These are phyloP conservation scores for Lumnitzera racemosa DNA, from an alignment of 345 rosid species.

Conservation along the genomic window DNA sequence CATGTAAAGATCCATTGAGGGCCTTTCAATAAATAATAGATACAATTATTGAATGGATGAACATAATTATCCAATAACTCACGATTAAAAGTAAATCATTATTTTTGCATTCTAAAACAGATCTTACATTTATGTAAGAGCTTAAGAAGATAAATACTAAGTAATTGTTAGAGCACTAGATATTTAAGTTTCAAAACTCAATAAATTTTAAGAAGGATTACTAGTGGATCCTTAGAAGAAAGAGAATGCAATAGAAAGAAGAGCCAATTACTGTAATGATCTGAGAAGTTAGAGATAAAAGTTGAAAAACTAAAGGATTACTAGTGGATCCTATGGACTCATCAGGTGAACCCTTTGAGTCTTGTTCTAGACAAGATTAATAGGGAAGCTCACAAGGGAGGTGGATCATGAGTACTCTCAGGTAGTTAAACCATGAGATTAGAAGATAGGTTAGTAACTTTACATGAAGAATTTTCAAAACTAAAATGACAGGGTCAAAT, in stretches of 20 bases:
- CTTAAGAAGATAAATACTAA: conserved; percentile 58
- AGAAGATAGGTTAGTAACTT: conserved; percentile 33
- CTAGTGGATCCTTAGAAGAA: conserved; percentile 57
- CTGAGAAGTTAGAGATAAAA: conserved; percentile 48
- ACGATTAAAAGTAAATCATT: too few relatives aligned
- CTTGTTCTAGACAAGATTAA: conserved; percentile 50
- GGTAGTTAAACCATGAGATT: conserved; percentile 57
- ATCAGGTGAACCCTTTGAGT: conserved; percentile 40
- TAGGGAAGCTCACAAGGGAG: too few relatives aligned
- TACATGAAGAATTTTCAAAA: conserved; percentile 47
- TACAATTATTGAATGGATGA: conserved; percentile 69
- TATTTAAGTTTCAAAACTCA: conserved; percentile 73
- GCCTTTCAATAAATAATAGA: conserved; percentile 79
- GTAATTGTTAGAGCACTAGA: conserved; percentile 59
- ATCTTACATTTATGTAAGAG: conserved; percentile 42
- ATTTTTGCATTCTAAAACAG: background rate
- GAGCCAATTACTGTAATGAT: conserved; percentile 22
- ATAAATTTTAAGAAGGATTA: conserved; percentile 58
- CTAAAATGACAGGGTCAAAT: conserved; percentile 45
- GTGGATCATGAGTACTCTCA: conserved; percentile 58
- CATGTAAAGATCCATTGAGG: conserved; percentile 88
- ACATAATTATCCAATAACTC: conserved; percentile 31
- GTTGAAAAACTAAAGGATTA: conserved; percentile 58
- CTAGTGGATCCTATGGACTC: conserved; percentile 57
- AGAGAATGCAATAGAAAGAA: conserved; percentile 58